Base-by-base conservation (phyloP, 257 asterid genomes). In the Galeopsis tetrahit region DNA sequence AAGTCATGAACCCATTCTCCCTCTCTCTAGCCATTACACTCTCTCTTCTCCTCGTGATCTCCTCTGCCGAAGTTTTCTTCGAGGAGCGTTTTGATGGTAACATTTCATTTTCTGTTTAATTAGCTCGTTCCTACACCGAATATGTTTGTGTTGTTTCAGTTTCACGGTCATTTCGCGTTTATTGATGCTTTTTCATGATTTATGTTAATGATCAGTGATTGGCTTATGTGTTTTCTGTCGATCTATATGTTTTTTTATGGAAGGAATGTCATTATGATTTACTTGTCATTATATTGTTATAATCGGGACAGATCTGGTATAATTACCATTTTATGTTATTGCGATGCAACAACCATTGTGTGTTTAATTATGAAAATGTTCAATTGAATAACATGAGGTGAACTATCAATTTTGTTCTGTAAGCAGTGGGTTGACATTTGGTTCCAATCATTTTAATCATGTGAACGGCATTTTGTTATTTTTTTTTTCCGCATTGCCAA, bases 71-170 rank as follows among this genome's bases (percentile, higher is more conserved):
- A 72, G 89, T 90, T 11, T 76, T 90, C 83, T 92, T 90, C 75
- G 94, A 92, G 83, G 98, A 92, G 75, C 91, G 94, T 8, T 92
- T 92, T 60, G 73, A 82, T 36, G 98, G 98, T 92, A 85, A 34
- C 4, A n/a, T 60, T 52, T 34, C 28, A 32, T 31, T 42, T 36
- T 63, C 52, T 38, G 34, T 53, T 43, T 39, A 55, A 46, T 63
- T 63, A 10, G 65, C 21, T 68, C 11, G 52, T 61, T n/a, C 42
- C 53, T 42, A 32, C 58, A 31, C 57, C 15, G n/a, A 4, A 13
- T 33, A 13, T 31, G 66, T 7, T 11, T 48, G 21, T 13, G 21
- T 9, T 49, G 28, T 14, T 3, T 14, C 53, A 36, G 9, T 62
- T 62, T 35, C 43, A 61, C 46, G n/a, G 31, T 14, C 7, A 14